These are phyloP conservation scores for Barbatosphaeria neglecta DNA, from an alignment of 495 filamentous ascomycete genomes.

Conservation along the genomic window DNA sequence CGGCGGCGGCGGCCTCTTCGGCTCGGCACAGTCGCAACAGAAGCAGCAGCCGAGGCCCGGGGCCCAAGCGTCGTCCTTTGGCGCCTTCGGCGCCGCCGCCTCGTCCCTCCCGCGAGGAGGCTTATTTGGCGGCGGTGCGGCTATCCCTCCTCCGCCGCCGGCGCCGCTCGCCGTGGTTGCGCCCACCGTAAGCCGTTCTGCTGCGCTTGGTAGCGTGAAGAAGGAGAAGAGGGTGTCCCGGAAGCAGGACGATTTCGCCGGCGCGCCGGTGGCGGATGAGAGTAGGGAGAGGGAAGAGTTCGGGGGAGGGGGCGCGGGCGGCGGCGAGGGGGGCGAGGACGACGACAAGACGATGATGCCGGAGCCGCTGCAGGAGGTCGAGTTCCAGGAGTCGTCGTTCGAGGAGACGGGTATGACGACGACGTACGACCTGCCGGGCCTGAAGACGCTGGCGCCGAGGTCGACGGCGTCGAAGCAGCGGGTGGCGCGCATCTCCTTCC, in stretches of 20 bases:
- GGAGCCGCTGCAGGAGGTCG: slow-evolving; percentile 17
- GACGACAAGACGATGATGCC: slow-evolving; percentile 11
- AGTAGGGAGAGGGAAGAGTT: background rate
- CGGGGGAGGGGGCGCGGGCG: background rate
- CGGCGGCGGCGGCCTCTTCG: no score
- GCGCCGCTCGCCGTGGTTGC: background rate
- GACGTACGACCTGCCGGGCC: slow-evolving; percentile 48
- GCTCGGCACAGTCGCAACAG: background rate
- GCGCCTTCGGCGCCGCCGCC: background rate
- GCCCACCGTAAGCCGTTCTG: background rate
- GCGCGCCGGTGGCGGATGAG: background rate
- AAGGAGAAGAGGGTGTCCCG: background rate
- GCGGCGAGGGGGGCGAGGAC: slow-evolving; percentile 6
- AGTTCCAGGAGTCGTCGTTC: slow-evolving; percentile 30
- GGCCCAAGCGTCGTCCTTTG: background rate
- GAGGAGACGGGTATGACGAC: slow-evolving; percentile 47
- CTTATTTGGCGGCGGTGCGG: background rate
- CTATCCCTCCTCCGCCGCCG: background rate
- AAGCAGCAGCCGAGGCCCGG: background rate
- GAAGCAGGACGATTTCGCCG: background rate
- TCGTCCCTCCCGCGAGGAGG: no score
- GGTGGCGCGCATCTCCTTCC: slow-evolving; percentile 30
- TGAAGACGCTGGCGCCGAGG: slow-evolving; percentile 31
- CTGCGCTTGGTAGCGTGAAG: no score
- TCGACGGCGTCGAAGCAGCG: slow-evolving; percentile 34